Conservation (phyloP, 225 moss, liverwort and hornwort genomes). For the Marchantia polymorpha region DNA sequence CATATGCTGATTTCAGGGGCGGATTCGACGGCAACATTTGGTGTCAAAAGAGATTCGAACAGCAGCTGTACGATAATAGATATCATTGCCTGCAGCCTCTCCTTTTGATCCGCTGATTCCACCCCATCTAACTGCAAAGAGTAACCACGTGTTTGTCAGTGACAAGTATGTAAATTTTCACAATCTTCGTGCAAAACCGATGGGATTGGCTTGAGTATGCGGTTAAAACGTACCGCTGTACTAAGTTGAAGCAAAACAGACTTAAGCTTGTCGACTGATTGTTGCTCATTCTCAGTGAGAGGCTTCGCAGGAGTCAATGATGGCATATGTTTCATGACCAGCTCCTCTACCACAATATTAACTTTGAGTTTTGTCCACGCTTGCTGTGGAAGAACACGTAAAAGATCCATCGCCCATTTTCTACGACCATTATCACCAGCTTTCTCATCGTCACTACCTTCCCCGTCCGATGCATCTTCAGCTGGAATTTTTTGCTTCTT, state of each 20-base stretch:
- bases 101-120: constrained; percentile 42
- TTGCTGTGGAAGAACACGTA: constrained; percentile 66
- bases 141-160: neutral
- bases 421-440: constrained; percentile 33
- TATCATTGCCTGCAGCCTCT: constrained; percentile 60
- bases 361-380: constrained; percentile 34
- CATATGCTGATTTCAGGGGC: constrained; percentile 81
- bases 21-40: constrained; percentile 61
- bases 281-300: constrained; percentile 54
- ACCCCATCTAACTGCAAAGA: constrained; percentile 45
- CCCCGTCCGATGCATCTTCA: constrained; percentile 12
- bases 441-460: constrained; percentile 3
- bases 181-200: neutral
- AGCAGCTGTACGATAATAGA: constrained; percentile 65
- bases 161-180: neutral
- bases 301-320: constrained; percentile 49
- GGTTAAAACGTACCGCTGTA: constrained; percentile 48
- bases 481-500: constrained; percentile 27
- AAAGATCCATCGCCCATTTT: constrained; percentile 82
- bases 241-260: constrained; percentile 54
- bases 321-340: constrained; percentile 43
- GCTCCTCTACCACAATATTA: constrained; percentile 28
- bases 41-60: constrained; percentile 63
- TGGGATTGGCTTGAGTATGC: neutral
- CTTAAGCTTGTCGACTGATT: constrained; percentile 54